Evolutionary conservation across 805 yeast genomes (phyloP), one percentile per base, ranked within the genome.

Genomic region (Kazachstania taianensis): DNA sequence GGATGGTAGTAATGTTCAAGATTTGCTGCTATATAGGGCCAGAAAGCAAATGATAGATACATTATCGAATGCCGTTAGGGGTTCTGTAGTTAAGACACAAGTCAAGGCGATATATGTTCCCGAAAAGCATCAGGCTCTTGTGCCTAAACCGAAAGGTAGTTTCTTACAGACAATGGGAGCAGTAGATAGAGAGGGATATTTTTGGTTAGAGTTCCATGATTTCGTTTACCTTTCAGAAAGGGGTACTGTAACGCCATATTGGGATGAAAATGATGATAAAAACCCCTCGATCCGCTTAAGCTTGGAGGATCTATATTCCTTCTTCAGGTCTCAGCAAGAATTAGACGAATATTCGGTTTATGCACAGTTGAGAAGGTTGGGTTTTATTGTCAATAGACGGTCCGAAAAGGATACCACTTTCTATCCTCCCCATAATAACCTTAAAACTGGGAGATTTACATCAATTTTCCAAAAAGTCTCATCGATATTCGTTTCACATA

Each of bases 141-240:
- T 73, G 1, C 52, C 57, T 5, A 54, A 62, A n/a, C 77, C 86
- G 0, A 72, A 68, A 41, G 96, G 96, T 0, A 75, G 76, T 26
- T 82, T 73, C 48, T 69, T 84, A 46, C 75, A 74, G 41, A 78
- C 81, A 20, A 69, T 82, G 62, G 97, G 97, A 0, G 56, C 50
- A 25, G 67, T 74, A 1, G 77, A 72, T 40, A 55, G 58, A 12
- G 48, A 62, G 2, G 73, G 72, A 2, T 59, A 66, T 4, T 60
- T 74, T 33, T 69, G 71, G 66, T 61, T 87, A 25, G 62, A 58
- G 16, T 71, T 73, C 13, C 75, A 82, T 39, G 97, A 87, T 48
- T 69, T 78, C 6, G 61, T 85, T 1, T 87, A 86, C 54, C 60
- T 87, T 37, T 72, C 78, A 2, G 95, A 87, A 53, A 64, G 97